phyloP scores from a whole-genome alignment of 768 basidiomycete species.

The Amanita muscaria region DNA sequence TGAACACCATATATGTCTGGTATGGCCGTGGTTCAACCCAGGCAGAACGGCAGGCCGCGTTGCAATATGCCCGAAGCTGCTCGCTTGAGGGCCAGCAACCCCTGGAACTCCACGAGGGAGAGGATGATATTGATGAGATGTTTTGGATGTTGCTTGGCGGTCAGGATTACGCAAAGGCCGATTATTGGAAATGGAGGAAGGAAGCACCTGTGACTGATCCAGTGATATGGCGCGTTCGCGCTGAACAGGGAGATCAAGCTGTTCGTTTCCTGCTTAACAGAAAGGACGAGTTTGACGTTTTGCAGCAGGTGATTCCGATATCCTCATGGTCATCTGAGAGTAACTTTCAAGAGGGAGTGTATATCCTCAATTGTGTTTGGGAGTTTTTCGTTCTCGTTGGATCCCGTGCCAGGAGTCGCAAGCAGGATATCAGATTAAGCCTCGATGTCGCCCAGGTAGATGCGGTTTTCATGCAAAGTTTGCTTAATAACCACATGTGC shows the following conservation, averaged over 20 bases:
- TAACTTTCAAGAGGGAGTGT: constrained; percentile 38
- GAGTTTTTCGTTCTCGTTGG: constrained; percentile 75
- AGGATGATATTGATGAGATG: constrained; percentile 61
- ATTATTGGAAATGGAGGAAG: constrained; percentile 75
- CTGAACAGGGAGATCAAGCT: constrained; percentile 20
- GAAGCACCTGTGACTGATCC: constrained; percentile 33
- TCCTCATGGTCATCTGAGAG: constrained; percentile 33
- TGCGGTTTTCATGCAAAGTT: neutral
- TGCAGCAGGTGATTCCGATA: constrained; percentile 38
- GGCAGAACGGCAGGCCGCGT: constrained; percentile 52
- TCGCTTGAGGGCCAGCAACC: constrained; percentile 28
- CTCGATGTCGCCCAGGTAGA: constrained; percentile 48
- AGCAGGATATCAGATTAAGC: constrained; percentile 54
- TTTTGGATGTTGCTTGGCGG: constrained; percentile 86
- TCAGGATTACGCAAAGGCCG: constrained; percentile 63
- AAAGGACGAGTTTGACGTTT: constrained; percentile 1
- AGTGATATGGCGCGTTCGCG: constrained; percentile 52
- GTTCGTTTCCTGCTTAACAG: constrained; percentile 27
- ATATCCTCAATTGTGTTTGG: constrained; percentile 69
- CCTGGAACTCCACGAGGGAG: constrained; percentile 56
- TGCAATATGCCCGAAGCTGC: constrained; percentile 48
- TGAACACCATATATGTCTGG: constrained; percentile 74
- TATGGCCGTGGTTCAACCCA: constrained; percentile 61
- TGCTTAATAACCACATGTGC: neutral
- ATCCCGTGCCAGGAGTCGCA: constrained; percentile 49